Evolutionary conservation across 495 filamentous ascomycete species (phyloP), one percentile per base, ranked within the genome.

Genomic region (Trichoderma virens): DNA sequence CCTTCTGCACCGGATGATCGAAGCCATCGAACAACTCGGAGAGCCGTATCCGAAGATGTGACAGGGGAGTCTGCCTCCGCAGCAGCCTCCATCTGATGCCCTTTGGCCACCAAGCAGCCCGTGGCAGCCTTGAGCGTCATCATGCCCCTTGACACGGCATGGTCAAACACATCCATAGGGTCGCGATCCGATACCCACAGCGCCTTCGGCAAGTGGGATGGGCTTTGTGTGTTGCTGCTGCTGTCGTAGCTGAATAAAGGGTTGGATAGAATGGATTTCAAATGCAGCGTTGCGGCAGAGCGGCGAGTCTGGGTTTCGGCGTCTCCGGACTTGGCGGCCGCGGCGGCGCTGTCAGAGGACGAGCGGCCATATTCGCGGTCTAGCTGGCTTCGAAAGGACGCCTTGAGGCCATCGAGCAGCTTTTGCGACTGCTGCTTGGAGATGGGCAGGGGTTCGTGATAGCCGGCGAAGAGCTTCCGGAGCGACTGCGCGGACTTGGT

Each of bases 321-420:
- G 8, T 56, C 51, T 31, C 51, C 51, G 20, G 51, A n/a, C 30
- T 64, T 27, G 16, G 62, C 18, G n/a, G 69, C 60, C 47, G 67
- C 38, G 61, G 67, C 62, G n/a, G 66, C 62, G 43, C 72, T 67
- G 62, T 54, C 66, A 60, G 70, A 51, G 39, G 69, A 61, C 18
- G 73, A 66, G 66, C 69, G 72, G 41, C 83, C 83, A 70, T 91
- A 83, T 67, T 88, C 83, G 41, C 73, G 76, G 70, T 93, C 88
- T 35, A 95, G 80, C 38, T 90, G 86, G 41, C 81, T 76, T 63
- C 87, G 85, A 74, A 95, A 95, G n/a, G 89, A 92, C 5, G 80
- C 77, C 20, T 88, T 92, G 65, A 95, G 82, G 62, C 83, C 78
- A 30, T 82, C 78, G 63, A 92, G 85, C 2, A 95, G 79, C 66